A percentile compares a stretch with the other conserved stretches of the same genome.
Evolutionary conservation across 441 rosid species (phyloP).

Genomic region (Pelargonium cotyledonis): DNA sequence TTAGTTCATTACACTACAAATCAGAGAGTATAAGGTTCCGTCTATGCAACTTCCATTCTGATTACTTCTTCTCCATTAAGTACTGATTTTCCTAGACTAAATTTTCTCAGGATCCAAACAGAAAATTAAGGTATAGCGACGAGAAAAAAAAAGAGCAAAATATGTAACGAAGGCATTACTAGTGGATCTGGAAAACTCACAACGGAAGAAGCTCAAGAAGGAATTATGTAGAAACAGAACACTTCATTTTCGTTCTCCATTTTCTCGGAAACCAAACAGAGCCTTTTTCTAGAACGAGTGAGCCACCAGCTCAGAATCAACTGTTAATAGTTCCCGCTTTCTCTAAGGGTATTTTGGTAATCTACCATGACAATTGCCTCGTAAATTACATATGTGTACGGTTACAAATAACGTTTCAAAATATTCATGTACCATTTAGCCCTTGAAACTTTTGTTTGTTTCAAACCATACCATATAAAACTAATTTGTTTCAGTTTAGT

Average conservation of each 20-base stretch:
- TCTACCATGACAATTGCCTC: not conserved
- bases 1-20: too few relatives aligned
- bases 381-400: too few relatives aligned
- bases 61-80: not conserved
- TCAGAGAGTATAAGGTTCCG: too few relatives aligned
- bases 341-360: not conserved
- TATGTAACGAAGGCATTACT: not conserved
- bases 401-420: too few relatives aligned
- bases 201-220: not conserved
- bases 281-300: not conserved
- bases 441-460: too few relatives aligned
- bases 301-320: too few relatives aligned
- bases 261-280: constrained; percentile 1
- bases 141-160: not conserved
- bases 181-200: not conserved
- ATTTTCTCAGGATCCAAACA: not conserved
- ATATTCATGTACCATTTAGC: too few relatives aligned
- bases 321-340: not conserved
- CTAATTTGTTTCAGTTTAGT: too few relatives aligned
- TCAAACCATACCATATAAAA: too few relatives aligned
- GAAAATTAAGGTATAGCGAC: not conserved
- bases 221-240: not conserved
- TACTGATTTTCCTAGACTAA: not conserved
- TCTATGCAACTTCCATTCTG: not conserved
- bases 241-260: not conserved